These are phyloP conservation scores for Medicago truncatula DNA, from an alignment of 306 rosid species.

Conservation along the genomic window DNA sequence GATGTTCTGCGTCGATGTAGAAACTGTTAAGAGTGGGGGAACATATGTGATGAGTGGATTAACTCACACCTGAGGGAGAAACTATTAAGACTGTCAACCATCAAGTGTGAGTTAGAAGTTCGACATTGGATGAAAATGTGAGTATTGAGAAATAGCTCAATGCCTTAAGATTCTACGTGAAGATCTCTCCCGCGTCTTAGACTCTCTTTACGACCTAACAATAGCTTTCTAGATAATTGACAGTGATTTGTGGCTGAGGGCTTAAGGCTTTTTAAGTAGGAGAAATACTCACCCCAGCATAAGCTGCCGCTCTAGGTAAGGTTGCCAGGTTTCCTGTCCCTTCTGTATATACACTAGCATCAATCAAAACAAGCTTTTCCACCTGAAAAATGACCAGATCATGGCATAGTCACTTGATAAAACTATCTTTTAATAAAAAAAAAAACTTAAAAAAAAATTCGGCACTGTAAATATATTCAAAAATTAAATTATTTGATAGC, in stretches of 20 bases:
- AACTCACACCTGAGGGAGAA: no score
- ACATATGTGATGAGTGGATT: no score
- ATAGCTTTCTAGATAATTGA: background rate
- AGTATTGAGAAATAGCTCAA: no score
- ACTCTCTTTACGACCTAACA: no score
- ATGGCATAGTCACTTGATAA: slow-evolving; percentile 36
- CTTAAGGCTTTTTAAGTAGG: slow-evolving; percentile 6
- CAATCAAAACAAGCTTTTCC: slow-evolving; percentile 86
- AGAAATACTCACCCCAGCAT: slow-evolving; percentile 75
- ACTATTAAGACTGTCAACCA: no score
- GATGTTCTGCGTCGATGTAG: no score
- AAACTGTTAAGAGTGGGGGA: no score
- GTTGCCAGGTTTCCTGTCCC: slow-evolving; percentile 76
- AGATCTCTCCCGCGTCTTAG: no score
- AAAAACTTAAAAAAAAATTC: background rate
- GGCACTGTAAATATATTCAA: slow-evolving; percentile 22
- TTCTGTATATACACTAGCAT: slow-evolving; percentile 91
- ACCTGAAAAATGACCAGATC: slow-evolving; percentile 66
- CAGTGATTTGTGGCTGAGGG: background rate
- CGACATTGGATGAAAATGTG: no score
- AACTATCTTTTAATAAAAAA: background rate
- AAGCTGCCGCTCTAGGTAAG: slow-evolving; percentile 70
- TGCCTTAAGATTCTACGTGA: no score
- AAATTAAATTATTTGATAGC: slow-evolving; percentile 42
- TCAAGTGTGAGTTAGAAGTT: no score